Base-by-base conservation (phyloP, 2,329 filamentous ascomycete genomes). In the Sordariomycetes sp. region DNA sequence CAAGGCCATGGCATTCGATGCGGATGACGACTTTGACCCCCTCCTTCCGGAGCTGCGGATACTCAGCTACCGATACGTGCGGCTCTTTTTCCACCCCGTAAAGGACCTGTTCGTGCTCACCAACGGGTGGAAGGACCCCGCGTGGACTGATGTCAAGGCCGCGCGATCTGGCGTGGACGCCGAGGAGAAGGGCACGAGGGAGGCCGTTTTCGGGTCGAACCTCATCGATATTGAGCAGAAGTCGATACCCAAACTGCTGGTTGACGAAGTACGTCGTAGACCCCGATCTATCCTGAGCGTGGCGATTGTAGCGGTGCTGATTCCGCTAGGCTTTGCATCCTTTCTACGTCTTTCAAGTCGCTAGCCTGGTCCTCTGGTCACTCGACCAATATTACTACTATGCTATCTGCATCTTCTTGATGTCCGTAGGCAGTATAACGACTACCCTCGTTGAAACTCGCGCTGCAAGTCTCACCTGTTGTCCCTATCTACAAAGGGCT, bases 331-430 rank as follows among this genome's bases (percentile, higher is more conserved):
- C 89, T 22, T 90, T 99, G 65, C 94, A 99, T 67, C 95, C 94
- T 0, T 99, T 99, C 69, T 99, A 99, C 68, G 87, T 99, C 58
- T 99, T 99, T 67, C 94, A 99, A 71, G 86, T 97, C 64, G 92
- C 91, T 53, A 97, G 94, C 74, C 76, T 99, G 62, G 72, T 95
- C 48, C 81, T 99, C 3, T 99, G 94, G 94, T 96, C 92, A 10
- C 68, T 96, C 63, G 94, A 99, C 66, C 80, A 95, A 64, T 99
- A 99, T 69, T 99, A 96, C 68, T 99, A 97, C 73, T 99, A 99
- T 70, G 94, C 94, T 4, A 79, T 85, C 17, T 95, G 91, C 68
- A 99, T 99, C 64, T 95, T 99, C 64, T 67, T 92, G 60, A 97
- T 99, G 70, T 99, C 95, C 0, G 80, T 94, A 52, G 87, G 90